Evolutionary conservation across 148 eudicot species (phyloP), one percentile per base, ranked within the genome.

Genomic region (Rhododendron griersonianum): DNA sequence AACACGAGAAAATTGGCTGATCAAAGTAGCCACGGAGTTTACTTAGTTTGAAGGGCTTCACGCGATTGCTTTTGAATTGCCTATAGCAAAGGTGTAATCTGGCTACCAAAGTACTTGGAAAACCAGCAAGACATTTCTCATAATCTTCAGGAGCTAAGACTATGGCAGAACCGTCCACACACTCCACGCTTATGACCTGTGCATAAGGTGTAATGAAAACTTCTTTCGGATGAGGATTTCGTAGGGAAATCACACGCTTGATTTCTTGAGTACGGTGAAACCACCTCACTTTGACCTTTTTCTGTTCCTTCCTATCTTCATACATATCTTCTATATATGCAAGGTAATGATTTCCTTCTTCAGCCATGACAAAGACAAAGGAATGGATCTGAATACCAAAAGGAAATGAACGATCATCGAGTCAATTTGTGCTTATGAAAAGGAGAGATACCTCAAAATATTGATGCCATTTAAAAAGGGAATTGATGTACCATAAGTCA

Each of bases 261-360:
- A 98, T 94, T 94, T 98, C 99, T 87, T 92, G 93, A 89, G 89
- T 91, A 78, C 92, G 95, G 89, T 98, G 98, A 91, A 98, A 95
- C 98, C 99, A 98, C 87, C 98, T 93, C 77, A 95, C 99, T 94
- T 93, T 98, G 84, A 98, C 98, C 90, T 98, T 98, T 92, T 94
- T 98, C 87, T 94, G 98, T 71, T 93, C 90, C 87, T 95, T 98
- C 87, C 92, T 93, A 86, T 98, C 99, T 91, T 95, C 98, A 75
- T 98, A 98, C 99, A 95, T 95, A 88, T 95, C 99, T 88, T 98
- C 99, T 80, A 98, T 89, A 85, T 98, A 98, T 81, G 98, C 99
- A 81, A 98, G 91, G 87, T 95, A 92, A 44, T 89, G 95, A 67
- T 86, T 92, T 76, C 92, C 99, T 86, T 95, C 98, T 86, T 98